Base-by-base conservation (phyloP, 2,329 filamentous ascomycete genomes). In the Cordyceps javanica region DNA sequence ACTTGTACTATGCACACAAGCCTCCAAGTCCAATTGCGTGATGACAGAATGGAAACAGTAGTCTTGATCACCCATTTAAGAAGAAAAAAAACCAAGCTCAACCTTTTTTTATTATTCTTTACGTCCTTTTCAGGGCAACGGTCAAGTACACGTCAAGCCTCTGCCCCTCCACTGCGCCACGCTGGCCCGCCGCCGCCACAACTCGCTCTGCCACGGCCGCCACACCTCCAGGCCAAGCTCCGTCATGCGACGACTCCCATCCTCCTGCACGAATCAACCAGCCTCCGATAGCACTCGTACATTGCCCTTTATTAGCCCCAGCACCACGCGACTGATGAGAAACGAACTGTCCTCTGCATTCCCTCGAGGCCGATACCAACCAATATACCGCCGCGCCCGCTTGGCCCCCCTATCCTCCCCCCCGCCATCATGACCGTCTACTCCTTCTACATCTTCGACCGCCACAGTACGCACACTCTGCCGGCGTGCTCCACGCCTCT, bases 381-480 rank as follows among this genome's bases (percentile, higher is more conserved):
- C 13, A 5, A 34, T 16, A 23, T 16, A 16, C 11, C 25, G 42
- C 25, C 23, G 23, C 30, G 25, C 30, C 44, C 6, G 30, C 39
- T 45, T 11, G 53, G 48, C 44, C 11, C 44, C 42, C 42, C 26
- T 25, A 14, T 25, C 44, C 44, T 48, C 21, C 23, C 23, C 23
- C 16, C 25, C 60, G 42, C 64, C 72, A 77, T 66, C 69, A 97
- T 99, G 94, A 87, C 89, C 60, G 89, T 97, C 73, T 97, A 95
- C 77, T 92, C 91, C 60, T 96, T 99, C 76, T 96, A 96, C 80
- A 97, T 99, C 70, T 99, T 99, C 72, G 94, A 99, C 77, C 88
- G 94, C 64, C 94, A 99, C 75, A 96, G 94, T 97, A 81, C 70
- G 83, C 68, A 50, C 4, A 6, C 38, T 48, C 36, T 36, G 39